phyloP scores from a whole-genome alignment of 192 early-diverging fungal genomes.

The Linnemannia exigua region DNA sequence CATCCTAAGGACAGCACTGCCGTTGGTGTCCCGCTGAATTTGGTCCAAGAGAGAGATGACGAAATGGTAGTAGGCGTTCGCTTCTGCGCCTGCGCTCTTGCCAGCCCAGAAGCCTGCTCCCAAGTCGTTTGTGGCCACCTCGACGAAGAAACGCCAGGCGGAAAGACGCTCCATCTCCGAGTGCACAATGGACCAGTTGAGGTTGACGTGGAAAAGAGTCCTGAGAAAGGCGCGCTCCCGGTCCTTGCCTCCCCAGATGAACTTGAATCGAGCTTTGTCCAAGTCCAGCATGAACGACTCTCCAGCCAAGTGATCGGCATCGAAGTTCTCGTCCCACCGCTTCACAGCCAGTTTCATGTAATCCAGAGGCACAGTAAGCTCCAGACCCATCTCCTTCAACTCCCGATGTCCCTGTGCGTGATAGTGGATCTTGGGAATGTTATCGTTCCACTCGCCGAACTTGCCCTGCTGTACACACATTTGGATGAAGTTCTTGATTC shows the following conservation, averaged over 20 bases:
- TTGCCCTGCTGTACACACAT: constrained; percentile 13
- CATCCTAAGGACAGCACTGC: constrained; percentile 33
- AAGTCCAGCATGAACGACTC: constrained; percentile 50
- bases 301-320: constrained; percentile 38
- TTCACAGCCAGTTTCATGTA: constrained; percentile 41
- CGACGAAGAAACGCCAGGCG: constrained; percentile 54
- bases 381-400: constrained; percentile 14
- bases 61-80: constrained; percentile 30
- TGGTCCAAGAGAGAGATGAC: constrained; percentile 34
- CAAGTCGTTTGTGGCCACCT: constrained; percentile 29
- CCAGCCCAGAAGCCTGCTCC: constrained; percentile 29
- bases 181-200: constrained; percentile 50
- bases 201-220: constrained; percentile 43
- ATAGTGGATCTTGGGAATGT: constrained; percentile 39
- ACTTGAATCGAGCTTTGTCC: constrained; percentile 29
- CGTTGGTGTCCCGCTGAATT: constrained; percentile 38
- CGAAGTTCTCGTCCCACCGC: constrained; percentile 42
- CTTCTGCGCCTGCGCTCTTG: constrained; percentile 11
- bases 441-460: constrained; percentile 41
- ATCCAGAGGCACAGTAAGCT: constrained; percentile 19
- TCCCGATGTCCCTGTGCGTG: constrained; percentile 32
- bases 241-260: constrained; percentile 29
- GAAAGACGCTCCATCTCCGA: constrained; percentile 42
- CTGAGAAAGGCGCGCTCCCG: constrained; percentile 27
- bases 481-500: constrained; percentile 38